A percentile compares a stretch with the other conserved stretches of the same genome.
Conservation (phyloP, 2,329 filamentous ascomycete species). For the Cladosporium cucumerinum region DNA sequence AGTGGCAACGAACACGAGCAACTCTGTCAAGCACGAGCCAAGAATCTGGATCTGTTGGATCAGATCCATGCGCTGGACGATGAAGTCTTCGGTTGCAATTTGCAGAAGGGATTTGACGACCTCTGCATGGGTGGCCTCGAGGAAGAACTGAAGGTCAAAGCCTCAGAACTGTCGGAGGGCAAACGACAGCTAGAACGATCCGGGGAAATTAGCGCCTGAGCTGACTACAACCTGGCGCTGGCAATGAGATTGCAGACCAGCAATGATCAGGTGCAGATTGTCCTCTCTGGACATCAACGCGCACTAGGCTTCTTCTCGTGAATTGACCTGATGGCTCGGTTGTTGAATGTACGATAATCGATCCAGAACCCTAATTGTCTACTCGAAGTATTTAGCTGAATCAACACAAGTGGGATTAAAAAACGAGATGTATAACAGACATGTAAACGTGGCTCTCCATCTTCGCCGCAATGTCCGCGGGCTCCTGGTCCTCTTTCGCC, state of each 20-base stretch:
- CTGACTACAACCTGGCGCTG: too few relatives aligned
- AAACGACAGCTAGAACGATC: too few relatives aligned
- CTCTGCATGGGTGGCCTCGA: too few relatives aligned
- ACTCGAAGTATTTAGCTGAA: background rate
- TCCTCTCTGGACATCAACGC: background rate
- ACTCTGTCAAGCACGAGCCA: background rate
- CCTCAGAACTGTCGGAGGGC: too few relatives aligned
- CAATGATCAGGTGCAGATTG: background rate
- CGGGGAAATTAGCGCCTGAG: too few relatives aligned
- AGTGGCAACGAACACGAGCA: background rate
- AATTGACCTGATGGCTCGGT: background rate
- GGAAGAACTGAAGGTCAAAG: background rate
- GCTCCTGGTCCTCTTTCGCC: background rate
- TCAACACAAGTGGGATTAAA: background rate
- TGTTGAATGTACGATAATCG: background rate
- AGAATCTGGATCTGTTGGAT: background rate
- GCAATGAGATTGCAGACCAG: background rate
- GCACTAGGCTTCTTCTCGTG: background rate
- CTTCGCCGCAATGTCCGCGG: background rate
- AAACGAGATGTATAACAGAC: background rate
- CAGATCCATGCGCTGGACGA: background rate
- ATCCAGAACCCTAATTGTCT: background rate
- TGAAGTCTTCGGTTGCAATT: background rate
- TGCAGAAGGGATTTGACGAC: too few relatives aligned
- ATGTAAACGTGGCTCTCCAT: background rate